Percentiles rank a stretch among this genome's conserved stretches.
phyloP scores from a whole-genome alignment of 306 rosid genomes.

The Dalbergia cultrata region DNA sequence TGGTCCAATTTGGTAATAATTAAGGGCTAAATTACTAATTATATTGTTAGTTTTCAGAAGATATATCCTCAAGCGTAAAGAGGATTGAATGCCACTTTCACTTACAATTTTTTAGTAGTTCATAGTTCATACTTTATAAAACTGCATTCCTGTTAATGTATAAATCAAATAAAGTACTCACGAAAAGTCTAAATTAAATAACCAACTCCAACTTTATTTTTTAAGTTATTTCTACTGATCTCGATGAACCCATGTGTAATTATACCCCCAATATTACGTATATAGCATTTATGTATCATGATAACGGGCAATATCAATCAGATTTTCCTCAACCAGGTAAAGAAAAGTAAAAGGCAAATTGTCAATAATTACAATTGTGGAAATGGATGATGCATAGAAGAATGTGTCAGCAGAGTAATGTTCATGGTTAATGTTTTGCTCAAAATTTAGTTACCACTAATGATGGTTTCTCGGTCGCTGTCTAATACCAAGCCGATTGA shows the following conservation, averaged over 20 bases:
- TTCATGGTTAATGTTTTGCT: not conserved
- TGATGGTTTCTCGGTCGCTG: slow-evolving; percentile 33
- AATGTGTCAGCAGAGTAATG: not conserved
- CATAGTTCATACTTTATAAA: no score
- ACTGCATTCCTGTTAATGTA: not conserved
- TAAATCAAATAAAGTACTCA: not conserved
- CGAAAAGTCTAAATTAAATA: not conserved
- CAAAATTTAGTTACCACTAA: slow-evolving; percentile 34
- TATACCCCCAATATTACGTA: not conserved
- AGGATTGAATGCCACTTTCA: not conserved
- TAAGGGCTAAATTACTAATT: slow-evolving; percentile 12
- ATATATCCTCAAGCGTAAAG: not conserved
- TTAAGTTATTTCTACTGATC: not conserved
- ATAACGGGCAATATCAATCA: slow-evolving; percentile 9
- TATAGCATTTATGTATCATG: slow-evolving; percentile 25
- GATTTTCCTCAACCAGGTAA: not conserved
- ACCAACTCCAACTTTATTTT: slow-evolving; percentile 7
- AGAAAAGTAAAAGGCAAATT: not conserved
- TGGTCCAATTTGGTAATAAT: slow-evolving; percentile 49
- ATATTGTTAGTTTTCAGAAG: not conserved
- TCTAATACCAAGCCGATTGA: slow-evolving; percentile 21
- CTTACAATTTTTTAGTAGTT: not conserved
- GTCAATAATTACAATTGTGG: slow-evolving; percentile 31
- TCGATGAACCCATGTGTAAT: slow-evolving; percentile 11
- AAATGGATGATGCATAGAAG: not conserved